These are phyloP conservation scores for Madurella mycetomatis DNA, from an alignment of 2,329 filamentous ascomycete genomes.

Conservation along the genomic window DNA sequence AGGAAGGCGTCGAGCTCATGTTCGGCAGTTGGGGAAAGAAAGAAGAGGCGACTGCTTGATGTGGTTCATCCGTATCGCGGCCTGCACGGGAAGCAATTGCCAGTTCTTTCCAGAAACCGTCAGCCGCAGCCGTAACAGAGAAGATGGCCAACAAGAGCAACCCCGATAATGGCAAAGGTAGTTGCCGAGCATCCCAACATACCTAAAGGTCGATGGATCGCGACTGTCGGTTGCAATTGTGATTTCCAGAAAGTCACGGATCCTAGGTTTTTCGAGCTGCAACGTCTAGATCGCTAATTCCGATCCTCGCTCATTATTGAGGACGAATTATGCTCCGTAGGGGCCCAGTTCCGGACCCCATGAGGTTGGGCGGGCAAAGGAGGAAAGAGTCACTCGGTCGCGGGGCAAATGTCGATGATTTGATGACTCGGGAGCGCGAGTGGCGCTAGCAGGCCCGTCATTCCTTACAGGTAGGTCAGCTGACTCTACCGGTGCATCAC, in stretches of 20 bases:
- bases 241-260: background rate
- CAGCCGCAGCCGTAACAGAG: background rate
- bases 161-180: background rate
- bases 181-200: background rate
- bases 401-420: constrained; percentile 22
- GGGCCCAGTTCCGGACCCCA: constrained; percentile 25
- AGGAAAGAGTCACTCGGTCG: constrained; percentile 17
- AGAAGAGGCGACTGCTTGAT: background rate
- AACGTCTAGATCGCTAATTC: background rate
- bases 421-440: background rate
- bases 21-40: constrained; percentile 5
- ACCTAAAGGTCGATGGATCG: background rate
- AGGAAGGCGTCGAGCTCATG: constrained; percentile 36
- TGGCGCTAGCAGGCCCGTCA: background rate
- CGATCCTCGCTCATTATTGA: background rate
- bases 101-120: background rate
- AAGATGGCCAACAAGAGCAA: background rate
- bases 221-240: background rate
- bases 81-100: background rate
- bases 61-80: background rate
- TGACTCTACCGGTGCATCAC: background rate
- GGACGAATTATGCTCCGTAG: constrained; percentile 9
- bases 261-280: background rate
- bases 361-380: constrained; percentile 13
- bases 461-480: constrained; percentile 4